Base-by-base conservation (phyloP, 441 rosid species). In the Erysimum cheiri region DNA sequence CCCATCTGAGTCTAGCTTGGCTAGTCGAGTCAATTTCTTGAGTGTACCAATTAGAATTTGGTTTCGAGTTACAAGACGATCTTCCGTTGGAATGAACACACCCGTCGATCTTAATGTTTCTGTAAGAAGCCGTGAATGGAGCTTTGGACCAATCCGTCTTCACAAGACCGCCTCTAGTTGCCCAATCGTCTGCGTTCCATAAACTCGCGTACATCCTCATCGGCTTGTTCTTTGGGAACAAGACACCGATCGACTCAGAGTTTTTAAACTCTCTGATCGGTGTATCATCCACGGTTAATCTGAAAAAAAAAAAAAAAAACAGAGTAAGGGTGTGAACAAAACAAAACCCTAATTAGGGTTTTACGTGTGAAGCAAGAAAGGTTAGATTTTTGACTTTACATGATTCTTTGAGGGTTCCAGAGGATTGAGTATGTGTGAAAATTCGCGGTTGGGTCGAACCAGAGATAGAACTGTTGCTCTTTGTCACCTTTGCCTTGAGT, bases 221-320 rank as follows among this genome's bases (percentile, higher is more conserved):
- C 13, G 83, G 80, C 19, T 86, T 84, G 57, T 43, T 85, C 75
- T 77, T 85, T 6, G 89, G 91, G 10, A 60, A 70, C 77, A 86
- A 0, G 76, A 87, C 81, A 8, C 88, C 87, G 8, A 68, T 46
- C 40, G 81, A 50, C 52, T 88, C 92, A 4, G 61, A 71, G 66
- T 88, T 87, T 46, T 81, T 83, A 78, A 87, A 89, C 78, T 83
- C 87, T 76, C 92, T 85, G 0, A 87, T 87, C 6, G 90, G 89
- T n/a, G 67, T 72, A 11, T 80, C 81, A 74, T 85, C 91, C 9
- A 86, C 86, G 24, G 82, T 78, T 71, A 86, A 83, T 61, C 92
- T 87, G 79, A 57, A 15, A 11, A n/a, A 28, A 39, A 10, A 17
- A 1, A 28, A 6, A 26, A 28, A 57, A 0, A 72, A 39, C 14